Percentiles rank a stretch among this genome's conserved stretches.
Evolutionary conservation across 2,329 filamentous ascomycete genomes (phyloP).

Genomic region (Colletotrichum sansevieriae): DNA sequence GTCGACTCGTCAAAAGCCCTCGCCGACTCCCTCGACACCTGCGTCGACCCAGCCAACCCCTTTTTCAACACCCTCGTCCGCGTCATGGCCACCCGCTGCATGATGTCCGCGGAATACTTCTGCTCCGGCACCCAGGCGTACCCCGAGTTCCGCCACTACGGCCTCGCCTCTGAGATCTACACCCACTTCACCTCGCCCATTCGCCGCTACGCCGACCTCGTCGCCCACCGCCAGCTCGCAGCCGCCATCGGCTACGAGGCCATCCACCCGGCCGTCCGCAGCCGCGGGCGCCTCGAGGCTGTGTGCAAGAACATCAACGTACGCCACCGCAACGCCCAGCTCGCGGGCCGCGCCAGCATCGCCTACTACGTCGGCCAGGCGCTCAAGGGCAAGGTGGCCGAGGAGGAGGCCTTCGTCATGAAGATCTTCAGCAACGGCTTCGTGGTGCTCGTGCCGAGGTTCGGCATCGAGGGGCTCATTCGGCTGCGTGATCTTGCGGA

Average conservation of each 20-base stretch:
- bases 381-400: constrained; percentile 79
- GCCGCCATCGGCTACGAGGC: constrained; percentile 94
- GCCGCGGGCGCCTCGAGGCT: constrained; percentile 86
- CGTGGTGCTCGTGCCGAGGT: constrained; percentile 94
- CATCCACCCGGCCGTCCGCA: constrained; percentile 84
- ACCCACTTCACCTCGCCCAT: constrained; percentile 99
- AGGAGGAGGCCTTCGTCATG: constrained; percentile 97
- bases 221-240: constrained; percentile 93
- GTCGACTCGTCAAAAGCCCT: constrained; percentile 93
- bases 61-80: constrained; percentile 99
- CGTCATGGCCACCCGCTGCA: constrained; percentile 97
- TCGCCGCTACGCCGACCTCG: constrained; percentile 95
- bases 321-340: constrained; percentile 95
- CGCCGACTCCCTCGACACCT: constrained; percentile 90
- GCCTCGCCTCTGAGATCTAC: constrained; percentile 95
- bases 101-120: constrained; percentile 99
- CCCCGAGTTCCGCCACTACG: constrained; percentile 96
- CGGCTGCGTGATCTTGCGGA: constrained; percentile 85
- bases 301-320: constrained; percentile 99
- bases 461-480: constrained; percentile 95
- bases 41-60: constrained; percentile 82
- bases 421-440: constrained; percentile 97
- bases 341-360: constrained; percentile 92
- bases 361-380: constrained; percentile 99
- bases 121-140: constrained; percentile 93